Percentiles rank a stretch among this genome's conserved stretches.
Conservation (phyloP, 73 alveolate species). For the Diophrys sp. region DNA sequence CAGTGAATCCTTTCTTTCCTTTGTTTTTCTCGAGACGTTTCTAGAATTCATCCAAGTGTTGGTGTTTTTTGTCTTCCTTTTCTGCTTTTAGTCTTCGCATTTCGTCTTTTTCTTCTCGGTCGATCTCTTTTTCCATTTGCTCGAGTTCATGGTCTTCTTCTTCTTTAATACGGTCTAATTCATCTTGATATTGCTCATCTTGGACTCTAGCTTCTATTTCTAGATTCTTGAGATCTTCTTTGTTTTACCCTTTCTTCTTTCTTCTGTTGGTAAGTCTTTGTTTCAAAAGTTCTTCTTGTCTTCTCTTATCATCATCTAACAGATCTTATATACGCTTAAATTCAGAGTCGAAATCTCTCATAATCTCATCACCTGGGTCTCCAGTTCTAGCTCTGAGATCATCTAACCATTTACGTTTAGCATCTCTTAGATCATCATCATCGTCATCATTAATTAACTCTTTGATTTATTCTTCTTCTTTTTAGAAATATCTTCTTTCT, state of each 20-base stretch:
- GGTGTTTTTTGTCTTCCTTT: conserved; percentile 19
- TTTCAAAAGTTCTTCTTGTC: conserved; percentile 14
- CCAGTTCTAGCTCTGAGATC: too few relatives aligned
- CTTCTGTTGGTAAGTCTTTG: conserved; percentile 1
- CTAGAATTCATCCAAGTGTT: too few relatives aligned
- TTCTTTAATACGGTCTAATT: background rate
- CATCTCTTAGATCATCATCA: too few relatives aligned
- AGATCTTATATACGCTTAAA: too few relatives aligned
- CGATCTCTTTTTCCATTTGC: conserved; percentile 3
- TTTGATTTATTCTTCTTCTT: too few relatives aligned
- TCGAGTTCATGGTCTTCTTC: conserved; percentile 3
- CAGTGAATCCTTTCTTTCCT: too few relatives aligned
- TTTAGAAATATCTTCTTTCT: too few relatives aligned
- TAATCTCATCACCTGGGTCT: conserved; percentile 16
- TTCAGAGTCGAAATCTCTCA: too few relatives aligned
- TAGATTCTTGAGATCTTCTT: background rate
- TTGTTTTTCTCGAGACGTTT: too few relatives aligned
- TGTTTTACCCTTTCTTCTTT: background rate
- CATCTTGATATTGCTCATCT: background rate
- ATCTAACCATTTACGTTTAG: too few relatives aligned
- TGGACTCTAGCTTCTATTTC: background rate
- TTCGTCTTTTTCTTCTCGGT: conserved; percentile 1
- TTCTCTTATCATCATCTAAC: too few relatives aligned
- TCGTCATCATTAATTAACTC: too few relatives aligned
- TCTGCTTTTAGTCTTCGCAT: conserved; percentile 1